Evolutionary conservation across 495 filamentous ascomycete species (phyloP).

Genomic region (Penicillium turbatum): DNA sequence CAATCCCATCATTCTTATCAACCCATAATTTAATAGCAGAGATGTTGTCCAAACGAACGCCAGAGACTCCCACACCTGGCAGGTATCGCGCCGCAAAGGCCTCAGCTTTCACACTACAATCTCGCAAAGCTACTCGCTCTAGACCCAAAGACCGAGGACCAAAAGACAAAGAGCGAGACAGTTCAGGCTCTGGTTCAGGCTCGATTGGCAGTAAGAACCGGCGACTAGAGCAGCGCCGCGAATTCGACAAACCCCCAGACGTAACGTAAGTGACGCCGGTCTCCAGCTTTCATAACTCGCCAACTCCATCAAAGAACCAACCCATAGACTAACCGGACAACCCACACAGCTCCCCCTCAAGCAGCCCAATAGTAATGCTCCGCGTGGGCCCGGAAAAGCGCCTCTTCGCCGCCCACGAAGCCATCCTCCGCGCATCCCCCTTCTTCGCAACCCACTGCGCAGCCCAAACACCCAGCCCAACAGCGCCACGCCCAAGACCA

Average conservation of each 20-base stretch:
- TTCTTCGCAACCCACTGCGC: constrained; percentile 57
- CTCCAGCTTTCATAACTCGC: not conserved
- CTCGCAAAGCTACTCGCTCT: constrained; percentile 12
- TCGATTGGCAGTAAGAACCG: constrained; percentile 20
- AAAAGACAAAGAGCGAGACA: constrained; percentile 12
- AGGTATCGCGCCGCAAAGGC: constrained; percentile 46
- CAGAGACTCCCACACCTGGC: constrained; percentile 36
- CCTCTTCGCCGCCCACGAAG: constrained; percentile 87
- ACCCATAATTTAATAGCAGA: constrained; percentile 8
- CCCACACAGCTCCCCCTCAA: constrained; percentile 34
- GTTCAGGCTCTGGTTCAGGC: constrained; percentile 13
- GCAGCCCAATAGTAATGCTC: constrained; percentile 72
- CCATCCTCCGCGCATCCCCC: constrained; percentile 70
- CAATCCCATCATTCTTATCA: not conserved
- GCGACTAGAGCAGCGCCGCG: constrained; percentile 28
- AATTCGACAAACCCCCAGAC: constrained; percentile 33
- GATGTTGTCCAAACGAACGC: constrained; percentile 33
- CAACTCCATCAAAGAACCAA: not conserved
- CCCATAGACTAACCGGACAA: not conserved
- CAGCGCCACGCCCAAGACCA: constrained; percentile 12
- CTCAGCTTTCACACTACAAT: constrained; percentile 8
- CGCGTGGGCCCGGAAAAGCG: constrained; percentile 71
- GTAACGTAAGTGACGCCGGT: constrained; percentile 40
- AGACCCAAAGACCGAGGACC: constrained; percentile 7
- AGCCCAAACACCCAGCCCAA: constrained; percentile 15